Conservation (phyloP, 2,329 filamentous ascomycete species). For the Ophiostoma angusticollis region DNA sequence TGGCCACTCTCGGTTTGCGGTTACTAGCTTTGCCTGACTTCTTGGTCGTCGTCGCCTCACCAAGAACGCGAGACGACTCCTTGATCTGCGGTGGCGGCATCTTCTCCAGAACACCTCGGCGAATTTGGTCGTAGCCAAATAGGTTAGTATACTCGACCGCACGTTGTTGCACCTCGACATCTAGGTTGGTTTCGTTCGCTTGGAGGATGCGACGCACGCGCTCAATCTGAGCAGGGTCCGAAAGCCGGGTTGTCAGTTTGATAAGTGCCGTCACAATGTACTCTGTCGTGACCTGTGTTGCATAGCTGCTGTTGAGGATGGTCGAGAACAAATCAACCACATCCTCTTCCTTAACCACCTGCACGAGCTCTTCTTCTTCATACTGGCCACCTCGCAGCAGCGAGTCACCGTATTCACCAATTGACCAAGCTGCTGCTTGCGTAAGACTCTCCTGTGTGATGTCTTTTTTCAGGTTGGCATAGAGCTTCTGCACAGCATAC, state of each 20-base stretch:
- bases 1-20: constrained; percentile 62
- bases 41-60: constrained; percentile 51
- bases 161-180: constrained; percentile 91
- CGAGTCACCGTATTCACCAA: constrained; percentile 90
- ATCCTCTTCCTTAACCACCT: constrained; percentile 71
- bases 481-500: constrained; percentile 92
- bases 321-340: constrained; percentile 84
- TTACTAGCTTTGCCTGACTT: constrained; percentile 56
- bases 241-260: constrained; percentile 83
- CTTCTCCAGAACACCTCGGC: constrained; percentile 82
- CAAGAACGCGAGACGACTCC: constrained; percentile 83
- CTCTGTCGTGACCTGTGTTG: constrained; percentile 79
- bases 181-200: constrained; percentile 70
- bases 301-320: constrained; percentile 90
- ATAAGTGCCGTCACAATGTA: constrained; percentile 93
- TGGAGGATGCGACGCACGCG: constrained; percentile 68
- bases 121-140: constrained; percentile 80
- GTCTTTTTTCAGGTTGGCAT: constrained; percentile 80
- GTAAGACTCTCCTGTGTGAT: constrained; percentile 96
- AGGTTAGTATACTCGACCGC: constrained; percentile 91
- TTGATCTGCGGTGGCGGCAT: constrained; percentile 97
- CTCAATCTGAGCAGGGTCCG: constrained; percentile 74
- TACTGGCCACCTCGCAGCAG: constrained; percentile 83
- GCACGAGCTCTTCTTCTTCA: constrained; percentile 82
- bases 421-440: constrained; percentile 89